Percentiles rank a stretch among this genome's conserved stretches.
phyloP scores from a whole-genome alignment of 2,329 filamentous ascomycete species.

The Colletotrichum echinochloae region DNA sequence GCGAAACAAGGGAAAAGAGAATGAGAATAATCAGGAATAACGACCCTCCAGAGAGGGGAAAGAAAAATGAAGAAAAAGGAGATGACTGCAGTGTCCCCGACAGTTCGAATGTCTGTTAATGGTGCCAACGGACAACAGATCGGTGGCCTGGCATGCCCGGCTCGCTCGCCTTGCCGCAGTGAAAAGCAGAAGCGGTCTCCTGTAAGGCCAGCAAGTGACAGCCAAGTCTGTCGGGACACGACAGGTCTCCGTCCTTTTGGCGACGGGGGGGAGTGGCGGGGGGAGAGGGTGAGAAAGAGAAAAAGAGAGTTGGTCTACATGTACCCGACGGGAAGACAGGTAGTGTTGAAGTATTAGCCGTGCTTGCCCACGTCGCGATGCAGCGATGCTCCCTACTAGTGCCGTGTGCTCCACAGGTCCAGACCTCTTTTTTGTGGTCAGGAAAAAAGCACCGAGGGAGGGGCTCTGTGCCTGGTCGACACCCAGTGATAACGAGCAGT shows the following conservation, averaged over 20 bases:
- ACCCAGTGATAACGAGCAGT: neutral
- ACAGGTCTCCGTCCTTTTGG: slow-evolving; percentile 8
- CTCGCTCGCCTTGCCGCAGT: neutral
- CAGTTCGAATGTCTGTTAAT: neutral
- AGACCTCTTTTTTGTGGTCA: slow-evolving; percentile 23
- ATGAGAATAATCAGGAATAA: neutral
- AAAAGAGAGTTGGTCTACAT: neutral
- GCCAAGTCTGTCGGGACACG: neutral
- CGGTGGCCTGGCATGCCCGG: neutral
- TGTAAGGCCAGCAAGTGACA: neutral
- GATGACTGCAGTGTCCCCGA: neutral
- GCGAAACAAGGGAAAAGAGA: neutral
- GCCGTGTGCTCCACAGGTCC: slow-evolving; percentile 33
- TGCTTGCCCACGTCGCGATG: slow-evolving; percentile 5
- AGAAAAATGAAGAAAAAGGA: neutral
- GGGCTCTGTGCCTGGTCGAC: neutral
- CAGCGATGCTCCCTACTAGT: slow-evolving; percentile 25
- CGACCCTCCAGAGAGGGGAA: neutral
- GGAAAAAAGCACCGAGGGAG: slow-evolving; percentile 3
- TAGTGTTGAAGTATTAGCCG: slow-evolving; percentile 12
- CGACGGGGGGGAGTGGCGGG: neutral
- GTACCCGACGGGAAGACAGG: slow-evolving; percentile 12
- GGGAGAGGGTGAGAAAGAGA: neutral
- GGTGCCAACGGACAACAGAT: neutral
- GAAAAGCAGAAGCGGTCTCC: neutral